Percentiles rank a stretch among this genome's conserved stretches.
phyloP scores from a whole-genome alignment of 2,329 filamentous ascomycete species.

The Sporothrix humicola region DNA sequence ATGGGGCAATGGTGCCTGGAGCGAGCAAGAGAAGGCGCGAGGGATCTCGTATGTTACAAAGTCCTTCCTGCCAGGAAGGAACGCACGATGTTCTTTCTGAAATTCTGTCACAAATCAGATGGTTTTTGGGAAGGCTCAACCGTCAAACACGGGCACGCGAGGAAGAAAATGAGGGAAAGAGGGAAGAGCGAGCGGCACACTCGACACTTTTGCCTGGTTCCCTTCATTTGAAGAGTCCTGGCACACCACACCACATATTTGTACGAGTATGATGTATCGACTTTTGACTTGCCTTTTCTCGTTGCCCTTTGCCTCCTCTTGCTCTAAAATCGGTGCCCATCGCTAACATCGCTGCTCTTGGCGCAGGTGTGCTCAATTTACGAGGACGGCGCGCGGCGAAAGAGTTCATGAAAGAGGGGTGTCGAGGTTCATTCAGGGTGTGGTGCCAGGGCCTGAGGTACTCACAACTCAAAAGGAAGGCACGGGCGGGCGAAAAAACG shows the following conservation, averaged over 20 bases:
- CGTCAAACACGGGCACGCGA: neutral
- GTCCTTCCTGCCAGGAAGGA: neutral
- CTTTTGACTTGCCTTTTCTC: too few species aligned
- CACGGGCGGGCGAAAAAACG: neutral
- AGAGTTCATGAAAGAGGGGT: conserved; percentile 17
- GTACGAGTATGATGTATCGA: too few species aligned
- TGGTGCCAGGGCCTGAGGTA: too few species aligned
- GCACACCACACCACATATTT: neutral
- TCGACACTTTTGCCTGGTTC: neutral
- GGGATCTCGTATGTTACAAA: neutral
- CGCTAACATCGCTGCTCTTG: neutral
- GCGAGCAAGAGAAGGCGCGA: neutral
- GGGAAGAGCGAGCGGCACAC: conserved; percentile 19
- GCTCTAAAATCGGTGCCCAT: neutral
- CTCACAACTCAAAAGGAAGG: conserved; percentile 5
- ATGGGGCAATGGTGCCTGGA: neutral
- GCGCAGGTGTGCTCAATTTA: conserved; percentile 21
- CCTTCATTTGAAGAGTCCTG: conserved; percentile 15
- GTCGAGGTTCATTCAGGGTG: neutral
- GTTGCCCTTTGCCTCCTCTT: too few species aligned
- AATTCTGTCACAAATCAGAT: conserved; percentile 28
- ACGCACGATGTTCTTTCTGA: neutral
- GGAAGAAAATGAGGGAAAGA: neutral
- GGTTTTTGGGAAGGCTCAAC: neutral
- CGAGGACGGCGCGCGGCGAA: neutral